Conservation (phyloP, 2,329 filamentous ascomycete genomes). For the Pseudogymnoascus sp. region DNA sequence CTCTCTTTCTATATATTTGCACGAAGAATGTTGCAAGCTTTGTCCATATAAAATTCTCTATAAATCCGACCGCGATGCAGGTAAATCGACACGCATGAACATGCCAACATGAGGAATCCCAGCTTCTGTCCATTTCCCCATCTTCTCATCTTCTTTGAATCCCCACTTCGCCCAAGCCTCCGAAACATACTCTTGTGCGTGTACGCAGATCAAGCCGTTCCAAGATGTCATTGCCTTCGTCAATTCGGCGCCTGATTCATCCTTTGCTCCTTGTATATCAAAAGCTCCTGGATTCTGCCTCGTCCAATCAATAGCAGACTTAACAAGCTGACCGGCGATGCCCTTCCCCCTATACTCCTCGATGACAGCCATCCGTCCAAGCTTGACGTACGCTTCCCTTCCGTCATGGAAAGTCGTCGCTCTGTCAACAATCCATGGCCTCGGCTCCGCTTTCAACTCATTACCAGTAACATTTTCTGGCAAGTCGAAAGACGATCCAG, state of each 20-base stretch:
- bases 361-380: slow-evolving; percentile 70
- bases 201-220: slow-evolving; percentile 69
- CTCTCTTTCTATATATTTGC: background rate
- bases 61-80: background rate
- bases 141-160: slow-evolving; percentile 63
- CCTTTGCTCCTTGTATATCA: slow-evolving; percentile 30
- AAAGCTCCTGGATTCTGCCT: slow-evolving; percentile 50
- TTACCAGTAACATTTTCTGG: slow-evolving; percentile 6
- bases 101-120: slow-evolving; percentile 81
- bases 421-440: slow-evolving; percentile 19
- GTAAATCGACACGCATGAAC: slow-evolving; percentile 47
- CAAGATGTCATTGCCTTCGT: slow-evolving; percentile 48
- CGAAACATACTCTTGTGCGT: slow-evolving; percentile 65
- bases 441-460: slow-evolving; percentile 15
- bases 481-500: slow-evolving; percentile 29
- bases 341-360: slow-evolving; percentile 57
- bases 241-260: slow-evolving; percentile 28
- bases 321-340: slow-evolving; percentile 59
- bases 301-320: slow-evolving; percentile 57
- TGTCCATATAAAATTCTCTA: background rate
- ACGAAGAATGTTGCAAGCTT: background rate
- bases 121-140: slow-evolving; percentile 77
- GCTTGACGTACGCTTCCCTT: slow-evolving; percentile 70
- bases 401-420: slow-evolving; percentile 49
- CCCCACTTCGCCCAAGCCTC: slow-evolving; percentile 63